phyloP scores from a whole-genome alignment of 1,284 basidiomycete genomes.

The Microbotryum scabiosae region DNA sequence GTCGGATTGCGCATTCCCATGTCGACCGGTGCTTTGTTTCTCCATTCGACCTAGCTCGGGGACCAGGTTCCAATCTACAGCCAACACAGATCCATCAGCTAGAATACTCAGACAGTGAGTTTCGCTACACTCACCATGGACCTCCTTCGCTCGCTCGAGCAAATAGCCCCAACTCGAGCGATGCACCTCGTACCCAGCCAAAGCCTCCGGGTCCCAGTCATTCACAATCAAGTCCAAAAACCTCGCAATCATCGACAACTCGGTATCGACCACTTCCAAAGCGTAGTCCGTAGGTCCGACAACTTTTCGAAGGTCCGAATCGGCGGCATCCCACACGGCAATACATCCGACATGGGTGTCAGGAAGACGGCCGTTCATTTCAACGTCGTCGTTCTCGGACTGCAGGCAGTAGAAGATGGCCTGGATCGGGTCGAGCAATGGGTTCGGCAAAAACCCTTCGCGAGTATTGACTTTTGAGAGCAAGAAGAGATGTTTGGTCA shows the following conservation, averaged over 20 bases:
- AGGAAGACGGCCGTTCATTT: slow-evolving; percentile 40
- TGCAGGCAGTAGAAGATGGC: slow-evolving; percentile 54
- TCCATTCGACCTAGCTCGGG: slow-evolving; percentile 40
- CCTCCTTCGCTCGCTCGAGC: slow-evolving; percentile 52
- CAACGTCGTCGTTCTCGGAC: slow-evolving; percentile 46
- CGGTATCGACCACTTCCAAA: slow-evolving; percentile 55
- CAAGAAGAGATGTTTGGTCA: background rate
- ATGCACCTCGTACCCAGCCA: slow-evolving; percentile 89
- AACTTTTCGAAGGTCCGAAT: slow-evolving; percentile 3
- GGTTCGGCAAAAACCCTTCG: slow-evolving; percentile 59
- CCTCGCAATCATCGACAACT: slow-evolving; percentile 65
- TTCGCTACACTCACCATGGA: slow-evolving; percentile 1
- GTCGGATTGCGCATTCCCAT: slow-evolving; percentile 43
- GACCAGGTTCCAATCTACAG: slow-evolving; percentile 38
- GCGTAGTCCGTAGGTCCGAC: slow-evolving; percentile 44
- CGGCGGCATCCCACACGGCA: slow-evolving; percentile 41
- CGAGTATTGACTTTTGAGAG: slow-evolving; percentile 51
- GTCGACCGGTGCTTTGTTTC: slow-evolving; percentile 24
- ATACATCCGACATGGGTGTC: slow-evolving; percentile 54
- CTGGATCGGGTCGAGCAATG: slow-evolving; percentile 60
- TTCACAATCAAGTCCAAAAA: slow-evolving; percentile 62
- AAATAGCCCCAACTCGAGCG: slow-evolving; percentile 85
- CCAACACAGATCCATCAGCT: background rate
- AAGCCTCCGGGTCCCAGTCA: slow-evolving; percentile 78
- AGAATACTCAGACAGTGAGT: no score